Evolutionary conservation across 495 filamentous ascomycete species (phyloP).

Genomic region (Tuber magnatum): DNA sequence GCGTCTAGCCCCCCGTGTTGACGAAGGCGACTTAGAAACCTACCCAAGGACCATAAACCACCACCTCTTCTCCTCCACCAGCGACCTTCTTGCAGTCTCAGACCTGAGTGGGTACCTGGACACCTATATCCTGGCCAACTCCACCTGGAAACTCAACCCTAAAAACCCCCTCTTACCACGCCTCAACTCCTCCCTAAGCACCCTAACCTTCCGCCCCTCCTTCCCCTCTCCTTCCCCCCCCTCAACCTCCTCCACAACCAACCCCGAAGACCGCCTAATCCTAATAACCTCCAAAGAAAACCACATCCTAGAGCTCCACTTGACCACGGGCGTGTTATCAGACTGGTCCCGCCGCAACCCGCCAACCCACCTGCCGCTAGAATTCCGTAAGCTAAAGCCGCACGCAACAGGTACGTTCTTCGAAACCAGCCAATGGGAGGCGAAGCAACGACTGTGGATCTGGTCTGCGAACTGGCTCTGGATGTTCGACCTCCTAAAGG

Average conservation of each 20-base stretch:
- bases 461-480: constrained; percentile 79
- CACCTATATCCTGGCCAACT: constrained; percentile 65
- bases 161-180: constrained; percentile 67
- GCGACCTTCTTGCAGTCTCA: constrained; percentile 64
- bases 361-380: constrained; percentile 58
- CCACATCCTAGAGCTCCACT: constrained; percentile 63
- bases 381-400: constrained; percentile 64
- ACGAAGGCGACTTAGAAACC: constrained; percentile 60
- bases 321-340: constrained; percentile 62
- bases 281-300: constrained; percentile 68
- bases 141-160: constrained; percentile 61
- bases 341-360: constrained; percentile 84
- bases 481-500: constrained; percentile 79
- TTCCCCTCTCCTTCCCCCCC: constrained; percentile 33
- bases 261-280: constrained; percentile 57
- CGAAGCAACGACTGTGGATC: constrained; percentile 66
- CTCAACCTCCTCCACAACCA: constrained; percentile 43
- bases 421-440: constrained; percentile 52
- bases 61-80: constrained; percentile 71
- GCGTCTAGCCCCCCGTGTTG: constrained; percentile 15
- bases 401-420: constrained; percentile 76
- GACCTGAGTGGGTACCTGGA: constrained; percentile 84
- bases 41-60: constrained; percentile 73
- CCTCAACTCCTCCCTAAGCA: constrained; percentile 58
- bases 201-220: constrained; percentile 68